A percentile compares a stretch with the other conserved stretches of the same genome.
phyloP scores from a whole-genome alignment of 257 asterid species.

The Gentiana straminea region DNA sequence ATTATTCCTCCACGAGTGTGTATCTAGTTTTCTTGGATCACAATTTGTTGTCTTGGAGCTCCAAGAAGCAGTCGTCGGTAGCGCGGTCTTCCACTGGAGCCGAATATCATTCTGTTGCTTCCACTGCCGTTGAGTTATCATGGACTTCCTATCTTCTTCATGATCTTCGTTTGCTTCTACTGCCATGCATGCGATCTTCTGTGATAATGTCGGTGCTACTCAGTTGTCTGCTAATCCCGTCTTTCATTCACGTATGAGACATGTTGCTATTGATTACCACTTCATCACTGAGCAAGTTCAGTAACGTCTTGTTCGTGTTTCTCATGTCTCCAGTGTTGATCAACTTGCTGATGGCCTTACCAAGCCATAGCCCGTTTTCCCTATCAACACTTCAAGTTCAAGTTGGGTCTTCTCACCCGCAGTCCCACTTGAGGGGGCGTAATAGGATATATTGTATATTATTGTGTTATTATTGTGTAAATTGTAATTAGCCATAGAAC shows the following conservation, averaged over 20 bases:
- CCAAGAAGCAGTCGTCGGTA: background rate
- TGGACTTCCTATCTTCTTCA: background rate
- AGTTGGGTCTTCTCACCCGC: too few species aligned
- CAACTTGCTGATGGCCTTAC: background rate
- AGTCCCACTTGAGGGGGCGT: too few species aligned
- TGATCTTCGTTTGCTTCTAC: background rate
- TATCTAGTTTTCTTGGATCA: background rate
- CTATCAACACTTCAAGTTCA: too few species aligned
- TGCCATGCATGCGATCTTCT: background rate
- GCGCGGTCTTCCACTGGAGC: background rate
- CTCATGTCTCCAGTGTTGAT: background rate
- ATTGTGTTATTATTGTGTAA: too few species aligned
- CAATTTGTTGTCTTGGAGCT: background rate
- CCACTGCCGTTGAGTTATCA: background rate
- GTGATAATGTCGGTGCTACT: conserved; percentile 7
- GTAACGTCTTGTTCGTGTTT: background rate
- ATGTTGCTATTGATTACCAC: background rate
- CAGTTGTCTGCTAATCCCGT: background rate
- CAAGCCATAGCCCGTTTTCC: background rate
- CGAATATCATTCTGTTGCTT: background rate
- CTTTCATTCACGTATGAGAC: background rate
- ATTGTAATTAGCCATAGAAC: too few species aligned
- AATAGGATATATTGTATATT: too few species aligned
- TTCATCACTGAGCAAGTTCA: background rate
- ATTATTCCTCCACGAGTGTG: background rate